These are phyloP conservation scores for Iberis amara DNA, from an alignment of 441 rosid genomes.

Conservation along the genomic window DNA sequence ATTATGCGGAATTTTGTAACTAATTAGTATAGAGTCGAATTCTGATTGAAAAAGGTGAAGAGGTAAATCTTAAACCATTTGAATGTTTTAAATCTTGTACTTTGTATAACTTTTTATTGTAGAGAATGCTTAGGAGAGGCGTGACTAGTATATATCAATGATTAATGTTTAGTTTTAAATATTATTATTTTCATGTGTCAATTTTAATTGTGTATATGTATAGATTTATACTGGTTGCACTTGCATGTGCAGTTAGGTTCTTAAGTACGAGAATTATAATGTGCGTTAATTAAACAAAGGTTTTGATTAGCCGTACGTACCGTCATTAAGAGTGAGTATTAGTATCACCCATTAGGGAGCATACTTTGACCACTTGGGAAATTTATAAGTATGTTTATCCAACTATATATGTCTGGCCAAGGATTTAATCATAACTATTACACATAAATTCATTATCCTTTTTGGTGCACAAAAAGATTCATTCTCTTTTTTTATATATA, in stretches of 20 bases:
- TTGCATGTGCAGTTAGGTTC: constrained; percentile 19
- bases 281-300: constrained; percentile 17
- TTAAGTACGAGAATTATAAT: constrained; percentile 21
- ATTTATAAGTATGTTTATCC: constrained; percentile 6
- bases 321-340: background rate
- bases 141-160: background rate
- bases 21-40: no score
- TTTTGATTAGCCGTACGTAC: constrained; percentile 27
- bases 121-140: constrained; percentile 3
- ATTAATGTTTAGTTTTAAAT: background rate
- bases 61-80: no score
- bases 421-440: background rate
- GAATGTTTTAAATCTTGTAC: background rate
- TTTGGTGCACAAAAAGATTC: no score
- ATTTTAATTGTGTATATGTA: background rate
- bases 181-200: background rate
- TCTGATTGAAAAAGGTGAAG: no score
- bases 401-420: constrained; percentile 4
- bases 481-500: background rate
- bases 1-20: no score
- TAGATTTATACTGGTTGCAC: background rate
- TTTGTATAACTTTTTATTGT: background rate
- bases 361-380: constrained; percentile 23
- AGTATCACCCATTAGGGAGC: constrained; percentile 20
- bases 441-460: no score